Evolutionary conservation across 768 basidiomycete species (phyloP), one percentile per base, ranked within the genome.

Genomic region (Suillus lakei): DNA sequence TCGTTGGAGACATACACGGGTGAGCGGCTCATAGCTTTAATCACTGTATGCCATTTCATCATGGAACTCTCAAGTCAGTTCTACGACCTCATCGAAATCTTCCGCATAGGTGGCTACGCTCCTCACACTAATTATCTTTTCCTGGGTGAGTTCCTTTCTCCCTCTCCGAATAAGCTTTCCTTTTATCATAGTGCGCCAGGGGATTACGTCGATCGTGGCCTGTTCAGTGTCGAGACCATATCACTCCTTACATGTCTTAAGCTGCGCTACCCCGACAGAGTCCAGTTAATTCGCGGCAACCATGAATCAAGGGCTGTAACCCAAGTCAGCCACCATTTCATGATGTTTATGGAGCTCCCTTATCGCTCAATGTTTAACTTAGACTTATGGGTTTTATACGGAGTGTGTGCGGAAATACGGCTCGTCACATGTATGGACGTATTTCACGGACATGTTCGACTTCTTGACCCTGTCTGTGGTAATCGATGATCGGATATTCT

Each of bases 391-490:
- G 15, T 99, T 99, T 82, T 99, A 99, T 79, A 93, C 95, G 43
- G 98, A 99, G 84, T 99, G 98, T 73, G 90, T 97, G 26, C 87
- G 96, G 48, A 99, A 99, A 80, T 99, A 99, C 72, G 96, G 96
- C 62, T 91, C 93, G 2, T 90, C 96, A 38, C 91, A 92, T 71
- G 97, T 98, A 39, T 99, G 98, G 98, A 96, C 95, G 32, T 98
- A 99, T 78, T 99, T 99, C 74, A 99, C 98, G 66, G 98, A 99
- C 80, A 98, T 99, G 97, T 99, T 99, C 78, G 98, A 99, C 82
- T 99, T 96, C 82, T 80, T 99, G 70, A 99, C 98, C 13, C 83
- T 99, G 64, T 96, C 94, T 39, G 96, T 97, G 64, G 98, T 99
- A 67, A 98, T 99, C 71, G 98, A 99, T 80, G 96, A 99, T 82